Percentiles rank a stretch among this genome's conserved stretches.
Conservation (phyloP, 2,329 filamentous ascomycete species). For the Ceratocystis cubensis region DNA sequence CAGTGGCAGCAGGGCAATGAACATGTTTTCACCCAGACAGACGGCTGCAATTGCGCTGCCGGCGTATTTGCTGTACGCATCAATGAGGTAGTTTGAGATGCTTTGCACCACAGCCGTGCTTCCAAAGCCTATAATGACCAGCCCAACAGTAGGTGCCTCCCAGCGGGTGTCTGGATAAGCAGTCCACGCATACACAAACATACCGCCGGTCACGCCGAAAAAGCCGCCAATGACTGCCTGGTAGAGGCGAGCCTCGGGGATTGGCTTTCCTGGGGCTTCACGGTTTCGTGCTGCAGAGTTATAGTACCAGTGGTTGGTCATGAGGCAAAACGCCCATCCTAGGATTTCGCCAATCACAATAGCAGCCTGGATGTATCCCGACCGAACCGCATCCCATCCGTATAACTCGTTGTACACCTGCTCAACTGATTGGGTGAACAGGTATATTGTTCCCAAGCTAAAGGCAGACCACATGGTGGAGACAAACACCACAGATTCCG, state of each 20-base stretch:
- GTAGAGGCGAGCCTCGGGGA: slow-evolving; percentile 20
- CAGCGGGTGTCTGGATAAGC: slow-evolving; percentile 33
- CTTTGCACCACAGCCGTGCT: slow-evolving; percentile 36
- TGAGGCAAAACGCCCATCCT: slow-evolving; percentile 21
- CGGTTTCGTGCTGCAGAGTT: slow-evolving; percentile 30
- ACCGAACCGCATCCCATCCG: slow-evolving; percentile 21
- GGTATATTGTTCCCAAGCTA: slow-evolving; percentile 24
- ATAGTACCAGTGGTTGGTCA: slow-evolving; percentile 30
- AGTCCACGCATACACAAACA: slow-evolving; percentile 42
- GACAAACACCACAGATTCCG: slow-evolving; percentile 37
- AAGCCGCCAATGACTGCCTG: slow-evolving; percentile 20
- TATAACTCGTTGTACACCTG: slow-evolving; percentile 23
- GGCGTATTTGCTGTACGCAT: slow-evolving; percentile 38
- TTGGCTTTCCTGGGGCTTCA: slow-evolving; percentile 28
- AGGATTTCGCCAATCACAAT: slow-evolving; percentile 19
- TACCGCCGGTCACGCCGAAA: slow-evolving; percentile 28
- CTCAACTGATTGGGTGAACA: slow-evolving; percentile 25
- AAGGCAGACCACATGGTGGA: slow-evolving; percentile 35
- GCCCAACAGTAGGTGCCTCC: slow-evolving; percentile 36
- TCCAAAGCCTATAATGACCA: slow-evolving; percentile 38
- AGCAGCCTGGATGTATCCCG: slow-evolving; percentile 20
- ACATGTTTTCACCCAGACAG: slow-evolving; percentile 37
- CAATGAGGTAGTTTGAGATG: slow-evolving; percentile 37
- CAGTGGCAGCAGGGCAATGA: slow-evolving; percentile 29
- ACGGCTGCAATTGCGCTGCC: slow-evolving; percentile 38